Evolutionary conservation across 2,329 filamentous ascomycete species (phyloP).

Genomic region (Alternaria sp.): DNA sequence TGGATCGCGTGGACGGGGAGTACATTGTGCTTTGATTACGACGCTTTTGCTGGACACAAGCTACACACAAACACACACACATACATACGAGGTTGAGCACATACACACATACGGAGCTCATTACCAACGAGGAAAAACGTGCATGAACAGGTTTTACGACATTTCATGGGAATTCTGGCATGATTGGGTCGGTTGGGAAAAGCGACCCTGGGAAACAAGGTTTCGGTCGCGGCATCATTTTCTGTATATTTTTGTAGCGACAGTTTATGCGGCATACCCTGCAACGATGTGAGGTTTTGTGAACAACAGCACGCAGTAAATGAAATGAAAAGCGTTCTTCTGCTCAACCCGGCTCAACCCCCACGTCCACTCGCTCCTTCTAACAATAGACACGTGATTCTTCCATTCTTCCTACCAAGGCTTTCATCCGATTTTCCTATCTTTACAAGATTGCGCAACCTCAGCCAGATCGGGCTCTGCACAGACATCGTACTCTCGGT

Average conservation of each 20-base stretch:
- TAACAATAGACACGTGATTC: neutral
- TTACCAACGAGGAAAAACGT: conserved; percentile 1
- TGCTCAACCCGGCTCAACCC: neutral
- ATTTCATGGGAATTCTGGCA: conserved; percentile 4
- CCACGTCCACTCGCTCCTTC: neutral
- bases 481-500: conserved; percentile 1
- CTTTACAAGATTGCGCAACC: neutral
- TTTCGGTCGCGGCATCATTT: neutral
- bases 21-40: conserved; percentile 57
- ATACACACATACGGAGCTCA: conserved; percentile 6
- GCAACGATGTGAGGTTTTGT: neutral
- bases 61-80: conserved; percentile 12
- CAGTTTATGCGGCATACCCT: neutral
- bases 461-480: neutral
- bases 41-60: conserved; percentile 21
- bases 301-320: neutral
- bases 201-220: neutral
- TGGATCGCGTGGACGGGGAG: conserved; percentile 58
- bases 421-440: neutral
- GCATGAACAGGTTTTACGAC: conserved; percentile 10
- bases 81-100: conserved; percentile 2
- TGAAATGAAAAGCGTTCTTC: neutral
- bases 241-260: conserved; percentile 11
- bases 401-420: neutral
- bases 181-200: conserved; percentile 7